Evolutionary conservation across 2,329 filamentous ascomycete species (phyloP), one percentile per base, ranked within the genome.

Genomic region (Aspergillus sp.): DNA sequence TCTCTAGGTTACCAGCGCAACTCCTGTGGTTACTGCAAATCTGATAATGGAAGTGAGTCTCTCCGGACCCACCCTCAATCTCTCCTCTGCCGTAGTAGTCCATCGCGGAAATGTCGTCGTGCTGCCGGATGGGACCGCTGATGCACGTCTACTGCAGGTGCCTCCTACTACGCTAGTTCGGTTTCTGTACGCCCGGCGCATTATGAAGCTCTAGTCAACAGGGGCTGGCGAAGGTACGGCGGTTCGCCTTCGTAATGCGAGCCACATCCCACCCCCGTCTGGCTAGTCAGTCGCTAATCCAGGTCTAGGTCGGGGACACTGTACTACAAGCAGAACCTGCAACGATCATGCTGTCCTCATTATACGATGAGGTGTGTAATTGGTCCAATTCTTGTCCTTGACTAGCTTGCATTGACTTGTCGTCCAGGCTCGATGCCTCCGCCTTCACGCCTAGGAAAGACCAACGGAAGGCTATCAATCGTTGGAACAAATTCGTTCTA

Each of bases 331-430:
- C 80, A 78, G 64, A 81, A 82, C 74, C 88, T 91, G 69, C 84
- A 84, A 60, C 83, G 87, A 59, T 90, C 92, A 63, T 99, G 95
- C 71, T 99, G 95, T 75, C 92, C 93, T 48, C 92, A 97, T 71
- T 98, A 82, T 65, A 82, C 80, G 11, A 73, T 82, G 64, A 78
- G 80, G 77, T 80, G 61, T 25, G 64, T 58, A 2, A 52, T 32
- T 49, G 17, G 19, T 17, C 17, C 15, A 19, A 19, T 47, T 5
- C 48, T 17, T 17, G n/a, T 32, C 11, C 47, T 30, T 17, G 47
- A 50, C 17, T 17, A 41, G 27, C 42, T 52, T 39, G 32, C 32
- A 39, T 50, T 42, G 15, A 55, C 39, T 5, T 36, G 13, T 38
- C 23, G 21, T 27, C 8, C 47, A 80, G 78, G 52, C 71, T 82